Evolutionary conservation across 1,139 yeast genomes (phyloP).

Genomic region (Saccharomyces hybrid): DNA sequence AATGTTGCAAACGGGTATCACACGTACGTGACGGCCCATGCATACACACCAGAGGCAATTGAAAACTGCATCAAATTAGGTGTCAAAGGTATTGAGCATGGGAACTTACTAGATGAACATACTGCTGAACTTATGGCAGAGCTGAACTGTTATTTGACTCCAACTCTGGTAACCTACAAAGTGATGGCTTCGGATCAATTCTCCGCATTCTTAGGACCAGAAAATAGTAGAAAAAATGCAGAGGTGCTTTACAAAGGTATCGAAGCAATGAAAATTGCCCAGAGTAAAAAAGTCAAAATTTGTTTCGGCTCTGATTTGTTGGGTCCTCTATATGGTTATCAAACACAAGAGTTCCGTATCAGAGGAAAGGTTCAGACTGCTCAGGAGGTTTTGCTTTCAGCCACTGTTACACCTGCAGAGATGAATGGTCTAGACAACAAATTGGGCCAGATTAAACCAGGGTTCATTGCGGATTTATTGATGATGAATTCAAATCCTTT

Average conservation of each 20-base stretch:
- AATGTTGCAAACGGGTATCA: not conserved
- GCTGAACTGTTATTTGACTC: conserved; percentile 7
- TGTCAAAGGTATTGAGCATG: conserved; percentile 10
- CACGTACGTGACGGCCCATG: conserved; percentile 10
- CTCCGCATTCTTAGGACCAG: conserved; percentile 4
- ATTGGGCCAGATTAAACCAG: conserved; percentile 8
- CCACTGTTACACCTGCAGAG: not conserved
- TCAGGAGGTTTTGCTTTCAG: conserved; percentile 2
- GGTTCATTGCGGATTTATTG: conserved; percentile 8
- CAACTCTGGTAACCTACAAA: conserved; percentile 10
- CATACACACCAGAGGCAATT: conserved; percentile 9
- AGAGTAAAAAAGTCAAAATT: conserved; percentile 7
- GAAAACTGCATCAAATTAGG: conserved; percentile 7
- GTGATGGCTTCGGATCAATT: conserved; percentile 10
- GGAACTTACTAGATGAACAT: conserved; percentile 8
- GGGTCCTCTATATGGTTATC: conserved; percentile 9
- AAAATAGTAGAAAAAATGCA: conserved; percentile 5
- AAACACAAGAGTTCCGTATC: conserved; percentile 10
- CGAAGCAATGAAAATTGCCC: conserved; percentile 8
- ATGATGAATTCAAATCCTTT: conserved; percentile 9
- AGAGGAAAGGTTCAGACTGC: conserved; percentile 8
- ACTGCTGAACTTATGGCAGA: conserved; percentile 9
- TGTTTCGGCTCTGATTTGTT: conserved; percentile 10
- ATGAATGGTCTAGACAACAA: not conserved
- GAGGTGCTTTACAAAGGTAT: conserved; percentile 7